Evolutionary conservation across 306 rosid species (phyloP).

Genomic region (Glycine tomentella): DNA sequence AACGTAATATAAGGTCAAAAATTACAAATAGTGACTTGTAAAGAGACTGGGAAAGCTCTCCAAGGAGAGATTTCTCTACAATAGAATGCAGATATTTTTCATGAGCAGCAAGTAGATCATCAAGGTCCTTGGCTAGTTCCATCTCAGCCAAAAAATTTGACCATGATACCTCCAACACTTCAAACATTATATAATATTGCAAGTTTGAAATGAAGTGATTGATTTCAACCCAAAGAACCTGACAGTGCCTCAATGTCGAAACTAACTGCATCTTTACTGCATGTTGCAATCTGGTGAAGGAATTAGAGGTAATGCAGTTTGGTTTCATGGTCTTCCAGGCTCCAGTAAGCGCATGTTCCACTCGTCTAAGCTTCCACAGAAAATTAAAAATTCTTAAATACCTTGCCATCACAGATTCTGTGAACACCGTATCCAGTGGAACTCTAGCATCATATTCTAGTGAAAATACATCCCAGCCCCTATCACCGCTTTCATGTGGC

Average conservation of each 20-base stretch:
- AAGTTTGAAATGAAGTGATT: slow-evolving; percentile 96
- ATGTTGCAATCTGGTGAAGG: slow-evolving; percentile 74
- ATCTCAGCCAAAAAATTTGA: slow-evolving; percentile 80
- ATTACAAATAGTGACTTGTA: slow-evolving; percentile 82
- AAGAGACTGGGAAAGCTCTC: slow-evolving; percentile 87
- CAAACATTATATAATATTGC: slow-evolving; percentile 97
- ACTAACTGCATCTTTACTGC: slow-evolving; percentile 78
- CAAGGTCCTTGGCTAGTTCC: slow-evolving; percentile 95
- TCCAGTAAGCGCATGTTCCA: slow-evolving; percentile 95
- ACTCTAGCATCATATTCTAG: slow-evolving; percentile 92
- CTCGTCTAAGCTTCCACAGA: slow-evolving; percentile 96
- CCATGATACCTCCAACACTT: slow-evolving; percentile 98
- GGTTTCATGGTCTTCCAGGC: slow-evolving; percentile 99
- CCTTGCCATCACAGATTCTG: slow-evolving; percentile 93
- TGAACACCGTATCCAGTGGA: slow-evolving; percentile 90
- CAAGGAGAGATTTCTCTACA: slow-evolving; percentile 92
- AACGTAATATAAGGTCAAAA: slow-evolving; percentile 88
- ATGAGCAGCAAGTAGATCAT: slow-evolving; percentile 93
- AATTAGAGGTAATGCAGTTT: slow-evolving; percentile 85
- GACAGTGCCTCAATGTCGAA: slow-evolving; percentile 93
- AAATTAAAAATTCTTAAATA: slow-evolving; percentile 91
- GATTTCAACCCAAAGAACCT: slow-evolving; percentile 97
- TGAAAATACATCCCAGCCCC: slow-evolving; percentile 98
- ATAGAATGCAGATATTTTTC: slow-evolving; percentile 90
- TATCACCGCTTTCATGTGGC: slow-evolving; percentile 94